A percentile compares a stretch with the other conserved stretches of the same genome.
phyloP scores from a whole-genome alignment of 495 filamentous ascomycete species.

The Tuber aestivum region DNA sequence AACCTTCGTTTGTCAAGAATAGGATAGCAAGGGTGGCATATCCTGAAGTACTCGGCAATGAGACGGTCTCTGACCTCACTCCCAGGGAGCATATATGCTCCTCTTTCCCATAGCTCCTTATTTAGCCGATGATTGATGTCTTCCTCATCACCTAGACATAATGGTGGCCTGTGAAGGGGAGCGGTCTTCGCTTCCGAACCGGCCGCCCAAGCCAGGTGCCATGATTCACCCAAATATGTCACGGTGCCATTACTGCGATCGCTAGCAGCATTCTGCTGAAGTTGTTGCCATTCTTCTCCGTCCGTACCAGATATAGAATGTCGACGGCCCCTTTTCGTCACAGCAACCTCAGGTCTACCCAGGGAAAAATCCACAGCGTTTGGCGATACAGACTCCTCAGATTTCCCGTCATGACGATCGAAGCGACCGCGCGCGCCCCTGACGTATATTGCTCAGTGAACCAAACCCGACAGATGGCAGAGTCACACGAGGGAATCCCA shows the following conservation, averaged over 20 bases:
- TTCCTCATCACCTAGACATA: slow-evolving; percentile 13
- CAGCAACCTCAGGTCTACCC: not conserved
- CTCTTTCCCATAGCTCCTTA: slow-evolving; percentile 21
- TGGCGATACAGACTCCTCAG: not conserved
- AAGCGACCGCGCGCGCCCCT: slow-evolving; percentile 30
- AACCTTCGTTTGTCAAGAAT: slow-evolving; percentile 18
- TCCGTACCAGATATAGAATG: slow-evolving; percentile 23
- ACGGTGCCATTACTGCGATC: slow-evolving; percentile 18
- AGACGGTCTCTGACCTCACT: slow-evolving; percentile 19
- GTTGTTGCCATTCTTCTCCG: slow-evolving; percentile 20
- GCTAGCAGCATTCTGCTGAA: slow-evolving; percentile 14
- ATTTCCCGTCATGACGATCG: slow-evolving; percentile 22
- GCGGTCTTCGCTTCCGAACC: slow-evolving; percentile 1
- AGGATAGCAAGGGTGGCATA: slow-evolving; percentile 21
- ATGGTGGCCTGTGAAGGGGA: slow-evolving; percentile 16
- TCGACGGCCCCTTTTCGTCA: not conserved
- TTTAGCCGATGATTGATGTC: slow-evolving; percentile 21
- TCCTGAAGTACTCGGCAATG: slow-evolving; percentile 20
- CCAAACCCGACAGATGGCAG: not conserved
- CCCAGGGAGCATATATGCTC: slow-evolving; percentile 23
- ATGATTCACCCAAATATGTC: slow-evolving; percentile 28
- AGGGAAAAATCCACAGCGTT: not conserved
- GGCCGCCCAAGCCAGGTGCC: slow-evolving; percentile 26
- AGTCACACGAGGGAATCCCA: not conserved
- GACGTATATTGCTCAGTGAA: not conserved